A percentile compares a stretch with the other conserved stretches of the same genome.
phyloP scores from a whole-genome alignment of 352 stramenopile species.

The Phytophthora fragariaefolia region DNA sequence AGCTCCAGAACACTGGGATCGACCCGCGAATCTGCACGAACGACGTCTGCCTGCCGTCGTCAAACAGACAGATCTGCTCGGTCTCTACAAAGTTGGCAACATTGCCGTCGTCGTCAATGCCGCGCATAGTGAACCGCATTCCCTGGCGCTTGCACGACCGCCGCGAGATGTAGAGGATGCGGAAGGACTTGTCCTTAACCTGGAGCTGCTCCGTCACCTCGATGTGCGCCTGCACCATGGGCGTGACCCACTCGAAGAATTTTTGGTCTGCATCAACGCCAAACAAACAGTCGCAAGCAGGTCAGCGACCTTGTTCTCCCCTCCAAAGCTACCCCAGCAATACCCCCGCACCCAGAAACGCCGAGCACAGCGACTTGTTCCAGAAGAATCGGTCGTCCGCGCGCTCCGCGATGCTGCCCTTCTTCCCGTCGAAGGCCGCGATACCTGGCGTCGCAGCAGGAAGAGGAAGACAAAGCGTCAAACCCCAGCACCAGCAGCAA shows the following conservation, averaged over 20 bases:
- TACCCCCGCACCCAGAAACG: slow-evolving; percentile 54
- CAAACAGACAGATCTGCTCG: slow-evolving; percentile 92
- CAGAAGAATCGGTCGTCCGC: slow-evolving; percentile 94
- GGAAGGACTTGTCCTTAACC: slow-evolving; percentile 61
- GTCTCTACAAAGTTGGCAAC: slow-evolving; percentile 97
- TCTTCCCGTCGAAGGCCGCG: slow-evolving; percentile 54
- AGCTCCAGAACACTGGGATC: slow-evolving; percentile 95
- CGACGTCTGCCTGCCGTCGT: slow-evolving; percentile 59
- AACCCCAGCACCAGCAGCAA: too few relatives aligned
- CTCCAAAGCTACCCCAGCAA: neutral
- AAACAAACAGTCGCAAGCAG: neutral
- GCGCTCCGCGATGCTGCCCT: slow-evolving; percentile 63
- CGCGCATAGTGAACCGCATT: slow-evolving; percentile 93
- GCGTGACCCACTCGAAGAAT: slow-evolving; percentile 77
- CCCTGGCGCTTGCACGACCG: slow-evolving; percentile 85
- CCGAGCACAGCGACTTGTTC: slow-evolving; percentile 83
- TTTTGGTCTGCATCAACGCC: slow-evolving; percentile 59
- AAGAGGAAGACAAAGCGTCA: slow-evolving; percentile 13
- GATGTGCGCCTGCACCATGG: slow-evolving; percentile 82
- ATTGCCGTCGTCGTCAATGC: slow-evolving; percentile 90
- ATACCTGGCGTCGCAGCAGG: slow-evolving; percentile 44
- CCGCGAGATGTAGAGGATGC: slow-evolving; percentile 77
- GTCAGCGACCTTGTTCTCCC: neutral
- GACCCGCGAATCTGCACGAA: slow-evolving; percentile 93
- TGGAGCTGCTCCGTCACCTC: slow-evolving; percentile 56